phyloP scores from a whole-genome alignment of 192 early-diverging fungal species.

The Coemansia sp. region DNA sequence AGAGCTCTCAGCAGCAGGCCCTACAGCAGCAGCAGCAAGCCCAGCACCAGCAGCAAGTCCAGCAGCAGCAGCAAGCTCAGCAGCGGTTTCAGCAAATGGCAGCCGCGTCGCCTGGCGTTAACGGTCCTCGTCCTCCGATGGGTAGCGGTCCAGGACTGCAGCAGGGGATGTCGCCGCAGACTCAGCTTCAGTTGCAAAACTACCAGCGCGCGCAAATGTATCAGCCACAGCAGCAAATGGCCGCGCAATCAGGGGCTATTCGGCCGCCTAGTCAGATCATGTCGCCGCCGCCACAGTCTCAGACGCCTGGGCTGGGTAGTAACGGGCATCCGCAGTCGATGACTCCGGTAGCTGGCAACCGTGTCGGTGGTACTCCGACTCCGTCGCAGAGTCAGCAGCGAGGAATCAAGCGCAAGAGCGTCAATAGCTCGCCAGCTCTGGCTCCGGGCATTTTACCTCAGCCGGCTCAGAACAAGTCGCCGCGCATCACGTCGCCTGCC shows the following conservation, averaged over 20 bases:
- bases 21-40: conserved; percentile 7
- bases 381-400: conserved; percentile 28
- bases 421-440: conserved; percentile 39
- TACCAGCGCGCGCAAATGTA: not conserved
- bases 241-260: not conserved
- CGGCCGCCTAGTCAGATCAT: conserved; percentile 31
- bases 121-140: not conserved
- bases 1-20: conserved; percentile 14
- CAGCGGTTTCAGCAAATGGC: not conserved
- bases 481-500: conserved; percentile 32
- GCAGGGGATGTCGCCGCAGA: conserved; percentile 19
- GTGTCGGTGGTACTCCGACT: conserved; percentile 22
- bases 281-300: conserved; percentile 22
- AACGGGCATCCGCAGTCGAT: conserved; percentile 13
- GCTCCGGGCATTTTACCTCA: not conserved
- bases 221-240: conserved; percentile 29
- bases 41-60: not conserved
- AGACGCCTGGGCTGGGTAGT: not conserved
- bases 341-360: not conserved
- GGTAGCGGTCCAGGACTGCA: conserved; percentile 7
- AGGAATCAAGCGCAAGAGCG: conserved; percentile 55
- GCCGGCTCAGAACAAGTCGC: conserved; percentile 34
- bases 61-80: not conserved
- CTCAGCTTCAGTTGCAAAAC: conserved; percentile 2
- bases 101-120: not conserved